Evolutionary conservation across 257 asterid species (phyloP).

Genomic region (Penstemon eatonii): DNA sequence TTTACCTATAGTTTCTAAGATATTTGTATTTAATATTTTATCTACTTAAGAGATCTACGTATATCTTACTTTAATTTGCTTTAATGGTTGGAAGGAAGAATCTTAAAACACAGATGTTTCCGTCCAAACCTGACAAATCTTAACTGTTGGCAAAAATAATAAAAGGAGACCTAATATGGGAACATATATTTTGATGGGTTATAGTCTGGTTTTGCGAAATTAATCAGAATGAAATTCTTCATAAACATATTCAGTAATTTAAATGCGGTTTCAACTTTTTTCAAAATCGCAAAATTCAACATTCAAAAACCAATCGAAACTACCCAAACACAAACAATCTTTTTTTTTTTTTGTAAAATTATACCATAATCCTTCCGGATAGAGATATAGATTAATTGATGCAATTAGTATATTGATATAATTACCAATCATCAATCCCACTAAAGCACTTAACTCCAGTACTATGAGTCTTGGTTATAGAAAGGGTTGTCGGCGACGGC

Average conservation of each 20-base stretch:
- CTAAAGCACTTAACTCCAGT: background rate
- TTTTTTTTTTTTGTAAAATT: no score
- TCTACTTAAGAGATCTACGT: background rate
- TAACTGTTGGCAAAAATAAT: background rate
- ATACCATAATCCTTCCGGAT: background rate
- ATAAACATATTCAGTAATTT: background rate
- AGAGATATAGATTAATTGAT: background rate
- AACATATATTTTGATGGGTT: background rate
- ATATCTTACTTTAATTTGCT: slow-evolving; percentile 18
- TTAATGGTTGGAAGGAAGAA: slow-evolving; percentile 20
- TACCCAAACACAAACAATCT: no score
- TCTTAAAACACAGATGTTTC: slow-evolving; percentile 24
- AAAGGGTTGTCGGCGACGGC: no score
- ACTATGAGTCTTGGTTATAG: background rate
- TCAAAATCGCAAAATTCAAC: no score
- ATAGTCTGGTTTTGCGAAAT: no score
- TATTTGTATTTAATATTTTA: background rate
- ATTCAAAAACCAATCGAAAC: no score
- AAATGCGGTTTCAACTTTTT: background rate
- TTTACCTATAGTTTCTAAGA: background rate
- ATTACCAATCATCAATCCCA: background rate
- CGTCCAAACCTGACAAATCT: background rate
- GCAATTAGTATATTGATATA: background rate
- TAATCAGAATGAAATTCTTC: background rate
- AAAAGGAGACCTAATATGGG: background rate